A percentile compares a stretch with the other conserved stretches of the same genome.
These are phyloP conservation scores for Aspergillus versicolor DNA, from an alignment of 2,329 filamentous ascomycete species.

Conservation along the genomic window DNA sequence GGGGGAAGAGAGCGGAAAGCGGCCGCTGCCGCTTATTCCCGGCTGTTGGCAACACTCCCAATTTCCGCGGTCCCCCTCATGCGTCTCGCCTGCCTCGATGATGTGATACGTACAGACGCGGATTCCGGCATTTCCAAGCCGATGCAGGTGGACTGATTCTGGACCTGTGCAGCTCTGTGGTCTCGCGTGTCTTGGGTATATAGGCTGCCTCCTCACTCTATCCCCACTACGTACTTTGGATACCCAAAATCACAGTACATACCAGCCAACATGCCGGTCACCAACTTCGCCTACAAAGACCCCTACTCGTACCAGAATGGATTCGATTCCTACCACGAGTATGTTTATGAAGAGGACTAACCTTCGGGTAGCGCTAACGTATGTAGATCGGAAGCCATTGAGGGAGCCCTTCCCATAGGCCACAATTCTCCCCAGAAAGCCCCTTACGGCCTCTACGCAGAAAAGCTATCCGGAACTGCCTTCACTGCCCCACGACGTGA, in stretches of 20 bases:
- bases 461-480: constrained; percentile 72
- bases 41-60: constrained; percentile 2
- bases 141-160: not conserved
- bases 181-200: not conserved
- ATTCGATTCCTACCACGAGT: constrained; percentile 77
- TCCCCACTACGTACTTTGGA: not conserved
- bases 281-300: constrained; percentile 61
- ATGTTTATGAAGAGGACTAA: constrained; percentile 30
- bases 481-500: constrained; percentile 69
- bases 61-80: not conserved
- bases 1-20: constrained; percentile 56
- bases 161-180: not conserved
- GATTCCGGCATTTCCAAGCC: constrained; percentile 1
- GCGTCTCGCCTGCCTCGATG: not conserved
- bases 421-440: constrained; percentile 82
- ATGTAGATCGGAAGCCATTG: constrained; percentile 70
- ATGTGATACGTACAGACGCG: constrained; percentile 2
- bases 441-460: constrained; percentile 75
- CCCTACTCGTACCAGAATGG: constrained; percentile 77
- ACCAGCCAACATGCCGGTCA: constrained; percentile 58
- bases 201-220: not conserved
- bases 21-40: constrained; percentile 40
- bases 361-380: constrained; percentile 10
- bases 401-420: constrained; percentile 70
- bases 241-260: not conserved